Evolutionary conservation across 371 early-diverging fungal genomes (phyloP).

Genomic region (Lichtheimia ramosa): DNA sequence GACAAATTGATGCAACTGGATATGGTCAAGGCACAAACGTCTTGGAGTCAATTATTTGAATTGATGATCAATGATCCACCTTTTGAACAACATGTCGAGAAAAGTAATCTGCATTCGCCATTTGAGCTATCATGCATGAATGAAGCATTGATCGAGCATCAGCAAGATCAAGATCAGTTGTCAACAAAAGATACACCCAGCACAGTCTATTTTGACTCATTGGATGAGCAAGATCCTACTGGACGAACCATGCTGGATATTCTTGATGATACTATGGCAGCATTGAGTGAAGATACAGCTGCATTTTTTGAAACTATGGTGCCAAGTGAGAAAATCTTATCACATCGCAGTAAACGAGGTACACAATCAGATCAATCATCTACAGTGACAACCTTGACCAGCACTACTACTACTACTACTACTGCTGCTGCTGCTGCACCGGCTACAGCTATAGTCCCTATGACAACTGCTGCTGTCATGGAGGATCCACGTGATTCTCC

Average conservation of each 20-base stretch:
- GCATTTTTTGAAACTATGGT: not conserved
- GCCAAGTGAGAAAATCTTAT: too few relatives aligned
- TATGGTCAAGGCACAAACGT: conserved; percentile 23
- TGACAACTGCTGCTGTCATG: too few relatives aligned
- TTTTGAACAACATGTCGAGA: not conserved
- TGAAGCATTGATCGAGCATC: not conserved
- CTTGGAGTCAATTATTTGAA: conserved; percentile 26
- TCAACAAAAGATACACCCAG: not conserved
- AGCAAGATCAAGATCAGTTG: not conserved
- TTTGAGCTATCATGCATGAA: not conserved
- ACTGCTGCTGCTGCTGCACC: too few relatives aligned
- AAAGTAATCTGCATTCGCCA: not conserved
- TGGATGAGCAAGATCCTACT: not conserved
- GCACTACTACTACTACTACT: too few relatives aligned
- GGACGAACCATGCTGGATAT: not conserved
- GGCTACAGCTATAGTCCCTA: too few relatives aligned
- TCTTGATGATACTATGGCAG: not conserved
- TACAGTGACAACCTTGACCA: too few relatives aligned
- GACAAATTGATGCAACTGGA: conserved; percentile 26
- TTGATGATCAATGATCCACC: conserved; percentile 18
- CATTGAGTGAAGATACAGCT: not conserved
- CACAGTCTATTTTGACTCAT: not conserved
- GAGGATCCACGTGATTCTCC: not conserved
- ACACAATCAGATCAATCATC: too few relatives aligned
- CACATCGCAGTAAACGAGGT: too few relatives aligned